These are phyloP conservation scores for Eutrema yunnanense DNA, from an alignment of 345 rosid species.

Conservation along the genomic window DNA sequence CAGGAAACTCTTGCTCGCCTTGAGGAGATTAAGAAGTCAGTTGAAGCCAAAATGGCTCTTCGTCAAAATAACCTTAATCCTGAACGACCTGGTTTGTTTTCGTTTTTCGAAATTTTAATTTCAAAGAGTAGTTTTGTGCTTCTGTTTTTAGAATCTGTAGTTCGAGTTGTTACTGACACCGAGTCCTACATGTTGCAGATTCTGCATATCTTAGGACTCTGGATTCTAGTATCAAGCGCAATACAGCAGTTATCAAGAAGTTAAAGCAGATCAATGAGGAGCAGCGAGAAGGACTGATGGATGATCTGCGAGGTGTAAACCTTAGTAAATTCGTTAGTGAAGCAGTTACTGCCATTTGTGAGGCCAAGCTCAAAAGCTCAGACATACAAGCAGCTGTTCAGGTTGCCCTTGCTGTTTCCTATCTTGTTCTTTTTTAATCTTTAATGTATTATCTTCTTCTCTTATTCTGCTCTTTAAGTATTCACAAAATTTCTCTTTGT, in stretches of 20 bases:
- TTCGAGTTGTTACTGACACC: slow-evolving; percentile 26
- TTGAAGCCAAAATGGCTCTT: slow-evolving; percentile 78
- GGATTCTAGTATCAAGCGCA: slow-evolving; percentile 92
- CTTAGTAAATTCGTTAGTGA: slow-evolving; percentile 95
- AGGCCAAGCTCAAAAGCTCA: slow-evolving; percentile 85
- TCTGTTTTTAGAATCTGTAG: background rate
- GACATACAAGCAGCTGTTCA: slow-evolving; percentile 96
- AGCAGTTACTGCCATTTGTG: slow-evolving; percentile 92
- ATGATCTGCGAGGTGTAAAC: slow-evolving; percentile 73
- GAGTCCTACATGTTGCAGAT: slow-evolving; percentile 45
- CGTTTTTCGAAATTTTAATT: background rate
- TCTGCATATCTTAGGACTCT: slow-evolving; percentile 77
- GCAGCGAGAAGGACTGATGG: slow-evolving; percentile 83
- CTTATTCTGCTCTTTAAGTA: background rate
- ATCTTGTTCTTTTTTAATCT: background rate
- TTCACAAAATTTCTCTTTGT: background rate
- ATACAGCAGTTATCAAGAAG: slow-evolving; percentile 91
- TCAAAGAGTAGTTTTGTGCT: background rate
- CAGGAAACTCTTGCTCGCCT: slow-evolving; percentile 91
- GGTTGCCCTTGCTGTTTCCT: slow-evolving; percentile 37
- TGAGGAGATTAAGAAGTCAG: slow-evolving; percentile 78
- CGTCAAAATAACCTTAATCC: slow-evolving; percentile 93
- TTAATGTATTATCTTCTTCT: background rate
- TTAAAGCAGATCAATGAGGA: slow-evolving; percentile 93
- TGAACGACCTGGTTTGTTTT: slow-evolving; percentile 79